phyloP scores from a whole-genome alignment of 2,329 filamentous ascomycete species.

The Dothidotthia symphoricarpi region DNA sequence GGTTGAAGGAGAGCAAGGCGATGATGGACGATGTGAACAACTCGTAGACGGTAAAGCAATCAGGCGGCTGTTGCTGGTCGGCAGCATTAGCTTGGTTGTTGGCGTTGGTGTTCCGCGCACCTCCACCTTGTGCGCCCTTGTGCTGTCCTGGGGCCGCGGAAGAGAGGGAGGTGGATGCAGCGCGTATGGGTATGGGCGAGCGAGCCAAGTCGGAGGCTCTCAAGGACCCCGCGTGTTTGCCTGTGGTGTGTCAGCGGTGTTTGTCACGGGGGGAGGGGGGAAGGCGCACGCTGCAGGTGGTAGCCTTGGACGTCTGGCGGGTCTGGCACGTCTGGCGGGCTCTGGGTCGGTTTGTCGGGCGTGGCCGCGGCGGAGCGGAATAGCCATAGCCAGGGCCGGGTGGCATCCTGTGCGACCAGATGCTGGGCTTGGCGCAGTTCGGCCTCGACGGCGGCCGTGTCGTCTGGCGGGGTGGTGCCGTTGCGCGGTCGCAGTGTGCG shows the following conservation, averaged over 20 bases:
- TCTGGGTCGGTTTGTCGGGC: slow-evolving; percentile 22
- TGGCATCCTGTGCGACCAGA: slow-evolving; percentile 33
- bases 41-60: slow-evolving; percentile 38
- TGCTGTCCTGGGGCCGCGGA: slow-evolving; percentile 11
- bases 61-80: slow-evolving; percentile 25
- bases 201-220: slow-evolving; percentile 38
- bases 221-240: slow-evolving; percentile 33
- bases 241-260: slow-evolving; percentile 27
- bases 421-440: slow-evolving; percentile 28
- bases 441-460: slow-evolving; percentile 33
- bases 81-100: slow-evolving; percentile 12
- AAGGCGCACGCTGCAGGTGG: slow-evolving; percentile 25
- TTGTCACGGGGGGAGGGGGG: too few species aligned
- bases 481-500: slow-evolving; percentile 17
- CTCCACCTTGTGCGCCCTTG: slow-evolving; percentile 20
- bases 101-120: slow-evolving; percentile 18
- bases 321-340: slow-evolving; percentile 16
- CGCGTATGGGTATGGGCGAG: slow-evolving; percentile 25
- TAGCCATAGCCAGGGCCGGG: slow-evolving; percentile 36
- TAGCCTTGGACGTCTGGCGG: slow-evolving; percentile 30
- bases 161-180: slow-evolving; percentile 21
- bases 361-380: slow-evolving; percentile 26
- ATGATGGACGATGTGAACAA: slow-evolving; percentile 41
- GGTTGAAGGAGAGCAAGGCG: slow-evolving; percentile 35
- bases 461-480: slow-evolving; percentile 19